Base-by-base conservation (phyloP, 31 red algal species). In the Odonthalia washingtoniensis region DNA sequence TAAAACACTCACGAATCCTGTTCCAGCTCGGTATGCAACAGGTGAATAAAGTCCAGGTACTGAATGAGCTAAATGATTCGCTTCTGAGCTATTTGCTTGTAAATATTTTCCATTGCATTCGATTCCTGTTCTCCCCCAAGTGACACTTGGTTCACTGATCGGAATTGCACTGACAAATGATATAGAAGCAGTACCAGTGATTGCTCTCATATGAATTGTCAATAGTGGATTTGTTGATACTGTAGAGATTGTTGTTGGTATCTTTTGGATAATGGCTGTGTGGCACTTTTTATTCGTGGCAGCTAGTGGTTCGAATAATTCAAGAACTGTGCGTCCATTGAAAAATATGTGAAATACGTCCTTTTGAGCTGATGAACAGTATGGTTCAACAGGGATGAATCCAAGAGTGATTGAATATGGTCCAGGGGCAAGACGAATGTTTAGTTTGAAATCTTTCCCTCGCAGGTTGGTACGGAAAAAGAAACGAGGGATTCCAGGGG, bases 51-150 rank as follows among this genome's bases (percentile, higher is more conserved):
- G 67, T 2, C 90, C 90, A 30, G 90, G 90, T 1, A 87, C 90
- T 32, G 90, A 37, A 46, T 92, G 90, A 12, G 90, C 90, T 39
- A 75, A 69, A 46, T 92, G 90, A 49, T 86, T 82, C 41, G 49
- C n/a, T n/a, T n/a, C n/a, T 6, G n/a, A n/a, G 49, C 49, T 57
- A 21, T 14, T 57, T 57, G 21, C 49, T 21, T 14, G 49, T 14
- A 57, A 14, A 14, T 21, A 21, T 14, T 57, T 57, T 31, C 1
- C 45, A 44, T 5, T 70, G 66, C 14, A 45, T 46, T 3, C 67
- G 65, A 53, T 41, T 17, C 3, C 69, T 65, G 24, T 45, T 46
- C 9, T 41, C 46, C 1, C 49, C 18, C 53, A 34, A 0, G 80
- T 38, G 1, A 83, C 39, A 42, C 80, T 70, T 4, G 44, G 53